Evolutionary conservation across 192 early-diverging fungal genomes (phyloP).

Genomic region (Neocallimastix lanati): DNA sequence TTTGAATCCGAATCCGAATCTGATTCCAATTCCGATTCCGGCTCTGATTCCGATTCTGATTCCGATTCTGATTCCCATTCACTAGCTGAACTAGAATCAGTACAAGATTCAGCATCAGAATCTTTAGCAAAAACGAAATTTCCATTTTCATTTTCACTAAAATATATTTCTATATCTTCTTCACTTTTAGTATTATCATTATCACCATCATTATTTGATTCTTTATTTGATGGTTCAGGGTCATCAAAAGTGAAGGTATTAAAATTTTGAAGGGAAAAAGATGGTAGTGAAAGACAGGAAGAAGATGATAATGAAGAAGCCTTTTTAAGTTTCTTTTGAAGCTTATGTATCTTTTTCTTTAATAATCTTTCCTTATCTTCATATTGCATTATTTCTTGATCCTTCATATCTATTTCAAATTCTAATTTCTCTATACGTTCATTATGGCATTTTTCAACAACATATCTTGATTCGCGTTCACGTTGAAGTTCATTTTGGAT

Average conservation of each 20-base stretch:
- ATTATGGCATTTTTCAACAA: not conserved
- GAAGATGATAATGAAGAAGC: not conserved
- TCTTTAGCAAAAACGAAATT: not conserved
- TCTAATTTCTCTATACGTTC: not conserved
- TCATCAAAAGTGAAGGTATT: not conserved
- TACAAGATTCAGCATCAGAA: not conserved
- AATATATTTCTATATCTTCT: not conserved
- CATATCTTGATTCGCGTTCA: not conserved
- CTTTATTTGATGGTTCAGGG: not conserved
- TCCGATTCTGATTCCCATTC: not conserved
- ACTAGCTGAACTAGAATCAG: not conserved
- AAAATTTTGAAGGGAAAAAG: not conserved
- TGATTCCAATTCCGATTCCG: not conserved
- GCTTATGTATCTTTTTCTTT: not conserved
- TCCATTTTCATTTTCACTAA: not conserved
- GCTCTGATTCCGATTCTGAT: not conserved
- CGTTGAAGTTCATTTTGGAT: not conserved
- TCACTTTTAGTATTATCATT: not conserved
- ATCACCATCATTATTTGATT: not conserved
- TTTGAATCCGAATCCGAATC: not conserved
- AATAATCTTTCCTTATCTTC: not conserved
- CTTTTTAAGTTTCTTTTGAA: not conserved
- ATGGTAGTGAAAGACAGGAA: not conserved
- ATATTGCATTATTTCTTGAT: not conserved
- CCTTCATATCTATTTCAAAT: not conserved